phyloP scores from a whole-genome alignment of 306 rosid species.

The Cucumis melo region DNA sequence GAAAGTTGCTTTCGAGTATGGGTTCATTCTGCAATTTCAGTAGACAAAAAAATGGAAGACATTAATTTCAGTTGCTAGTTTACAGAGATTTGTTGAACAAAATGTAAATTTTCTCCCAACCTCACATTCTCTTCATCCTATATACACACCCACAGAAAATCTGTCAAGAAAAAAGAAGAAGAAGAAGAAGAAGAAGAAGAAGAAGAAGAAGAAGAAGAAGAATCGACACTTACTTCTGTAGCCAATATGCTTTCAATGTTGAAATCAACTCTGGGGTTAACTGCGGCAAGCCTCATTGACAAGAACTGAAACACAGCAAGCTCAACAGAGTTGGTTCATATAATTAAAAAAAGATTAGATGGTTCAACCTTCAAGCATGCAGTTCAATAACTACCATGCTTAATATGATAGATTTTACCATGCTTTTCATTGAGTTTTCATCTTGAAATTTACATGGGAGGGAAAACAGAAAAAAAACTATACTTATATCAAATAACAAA shows the following conservation, averaged over 20 bases:
- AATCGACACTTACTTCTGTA: constrained; percentile 48
- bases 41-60: neutral
- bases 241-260: constrained; percentile 60
- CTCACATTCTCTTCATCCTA: neutral
- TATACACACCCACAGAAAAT: neutral
- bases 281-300: constrained; percentile 92
- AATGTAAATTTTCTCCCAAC: neutral
- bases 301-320: constrained; percentile 49
- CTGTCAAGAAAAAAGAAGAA: neutral
- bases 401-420: neutral
- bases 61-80: neutral
- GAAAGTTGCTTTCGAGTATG: constrained; percentile 44
- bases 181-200: neutral
- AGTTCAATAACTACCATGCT: neutral
- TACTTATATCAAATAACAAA: neutral
- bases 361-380: constrained; percentile 7
- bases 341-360: neutral
- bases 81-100: neutral
- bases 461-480: neutral
- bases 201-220: neutral
- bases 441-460: neutral
- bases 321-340: neutral
- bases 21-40: constrained; percentile 39
- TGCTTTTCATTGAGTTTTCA: neutral
- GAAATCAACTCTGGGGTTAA: constrained; percentile 74